Evolutionary conservation across 331 rosid species (phyloP).

Genomic region (Saraca asoca): DNA sequence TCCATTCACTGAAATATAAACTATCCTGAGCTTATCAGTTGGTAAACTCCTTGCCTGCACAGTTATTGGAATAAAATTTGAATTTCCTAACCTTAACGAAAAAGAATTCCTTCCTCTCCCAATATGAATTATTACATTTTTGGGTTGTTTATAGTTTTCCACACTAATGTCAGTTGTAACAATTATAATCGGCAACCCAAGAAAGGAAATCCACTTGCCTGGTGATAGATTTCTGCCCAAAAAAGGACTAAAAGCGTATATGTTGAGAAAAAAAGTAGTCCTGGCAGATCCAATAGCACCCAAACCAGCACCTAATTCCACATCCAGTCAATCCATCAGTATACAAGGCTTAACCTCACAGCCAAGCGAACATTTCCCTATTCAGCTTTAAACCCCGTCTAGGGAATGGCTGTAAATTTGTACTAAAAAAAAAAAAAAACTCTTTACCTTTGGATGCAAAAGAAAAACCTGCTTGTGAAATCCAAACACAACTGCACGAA

Average conservation of each 20-base stretch:
- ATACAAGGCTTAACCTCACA: conserved; percentile 3
- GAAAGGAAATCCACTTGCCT: conserved; percentile 53
- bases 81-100: not conserved
- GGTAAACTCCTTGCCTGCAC: conserved; percentile 93
- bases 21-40: conserved; percentile 75
- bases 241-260: conserved; percentile 91
- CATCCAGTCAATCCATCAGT: conserved; percentile 38
- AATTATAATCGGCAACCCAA: too few species aligned
- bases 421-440: not conserved
- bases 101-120: conserved; percentile 8
- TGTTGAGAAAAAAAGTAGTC: conserved; percentile 87
- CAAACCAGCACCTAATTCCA: conserved; percentile 64
- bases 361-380: conserved; percentile 3
- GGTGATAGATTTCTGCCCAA: conserved; percentile 98
- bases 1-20: conserved; percentile 66
- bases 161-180: not conserved
- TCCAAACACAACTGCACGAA: conserved; percentile 90
- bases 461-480: conserved; percentile 70
- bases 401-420: too few species aligned
- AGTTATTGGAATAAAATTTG: conserved; percentile 24
- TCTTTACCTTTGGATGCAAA: conserved; percentile 72
- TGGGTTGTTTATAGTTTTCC: not conserved
- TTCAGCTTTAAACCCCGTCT: not conserved
- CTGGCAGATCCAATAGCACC: conserved; percentile 80
- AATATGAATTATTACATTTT: not conserved